These are phyloP conservation scores for Dendrobium chrysotoxum DNA, from an alignment of 106 monocot species.

Conservation along the genomic window DNA sequence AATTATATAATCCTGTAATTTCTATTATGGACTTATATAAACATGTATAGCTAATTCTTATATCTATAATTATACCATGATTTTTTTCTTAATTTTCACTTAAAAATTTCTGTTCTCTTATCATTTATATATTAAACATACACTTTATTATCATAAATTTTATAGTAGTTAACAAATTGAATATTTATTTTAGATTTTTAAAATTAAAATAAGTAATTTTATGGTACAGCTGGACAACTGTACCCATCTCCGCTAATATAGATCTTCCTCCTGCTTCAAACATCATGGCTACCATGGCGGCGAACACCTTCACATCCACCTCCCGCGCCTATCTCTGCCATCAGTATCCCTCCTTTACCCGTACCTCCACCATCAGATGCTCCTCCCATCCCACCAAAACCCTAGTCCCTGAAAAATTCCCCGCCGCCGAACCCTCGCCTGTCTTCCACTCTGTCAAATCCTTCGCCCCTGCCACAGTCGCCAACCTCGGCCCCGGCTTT, in stretches of 20 bases:
- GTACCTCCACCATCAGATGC: conserved; percentile 19
- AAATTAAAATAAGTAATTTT: no score
- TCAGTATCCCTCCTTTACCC: not conserved
- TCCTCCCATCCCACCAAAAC: conserved; percentile 4
- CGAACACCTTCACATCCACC: not conserved
- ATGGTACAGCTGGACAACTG: no score
- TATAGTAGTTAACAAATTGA: no score
- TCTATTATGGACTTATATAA: no score
- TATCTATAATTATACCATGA: no score
- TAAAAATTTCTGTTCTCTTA: no score
- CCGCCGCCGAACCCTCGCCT: conserved; percentile 47
- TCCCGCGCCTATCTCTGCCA: not conserved
- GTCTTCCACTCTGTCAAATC: conserved; percentile 39
- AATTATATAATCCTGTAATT: no score
- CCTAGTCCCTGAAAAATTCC: not conserved
- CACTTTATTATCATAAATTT: no score
- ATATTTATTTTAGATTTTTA: no score
- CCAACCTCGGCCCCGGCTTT: conserved; percentile 86
- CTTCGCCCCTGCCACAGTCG: conserved; percentile 87
- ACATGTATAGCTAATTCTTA: no score
- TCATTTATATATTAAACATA: no score
- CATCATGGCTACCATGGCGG: not conserved
- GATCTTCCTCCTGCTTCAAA: not conserved
- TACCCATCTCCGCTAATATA: not conserved
- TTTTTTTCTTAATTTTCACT: no score